These are phyloP conservation scores for Keqinozyma sinolaborantium DNA, from an alignment of 1,139 yeast genomes.

Conservation along the genomic window DNA sequence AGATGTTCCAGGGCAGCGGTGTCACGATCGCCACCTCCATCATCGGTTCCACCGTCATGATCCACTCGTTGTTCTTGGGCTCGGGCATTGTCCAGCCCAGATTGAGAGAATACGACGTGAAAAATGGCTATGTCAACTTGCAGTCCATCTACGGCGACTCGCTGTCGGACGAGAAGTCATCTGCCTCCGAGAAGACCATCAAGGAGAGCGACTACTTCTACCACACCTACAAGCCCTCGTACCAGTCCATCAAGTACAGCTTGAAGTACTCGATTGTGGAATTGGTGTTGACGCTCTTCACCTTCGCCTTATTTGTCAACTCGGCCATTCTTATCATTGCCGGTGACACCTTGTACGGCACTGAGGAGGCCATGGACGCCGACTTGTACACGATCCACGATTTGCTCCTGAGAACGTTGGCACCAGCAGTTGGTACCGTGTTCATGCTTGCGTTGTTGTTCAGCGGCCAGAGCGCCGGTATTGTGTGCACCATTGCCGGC, in stretches of 20 bases:
- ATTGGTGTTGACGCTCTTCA: constrained; percentile 59
- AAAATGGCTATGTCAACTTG: constrained; percentile 35
- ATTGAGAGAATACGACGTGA: constrained; percentile 56
- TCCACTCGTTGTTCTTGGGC: constrained; percentile 72
- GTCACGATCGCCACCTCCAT: constrained; percentile 73
- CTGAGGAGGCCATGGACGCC: constrained; percentile 66
- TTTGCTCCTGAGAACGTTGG: constrained; percentile 51
- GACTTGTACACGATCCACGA: constrained; percentile 70
- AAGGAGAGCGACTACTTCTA: constrained; percentile 17
- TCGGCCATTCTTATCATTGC: constrained; percentile 74
- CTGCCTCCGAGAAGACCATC: constrained; percentile 13
- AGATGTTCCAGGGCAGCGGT: constrained; percentile 61
- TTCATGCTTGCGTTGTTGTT: constrained; percentile 73
- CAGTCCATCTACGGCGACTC: constrained; percentile 12
- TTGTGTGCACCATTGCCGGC: constrained; percentile 79
- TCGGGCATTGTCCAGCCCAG: constrained; percentile 76
- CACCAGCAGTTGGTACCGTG: constrained; percentile 73
- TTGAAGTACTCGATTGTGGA: constrained; percentile 66
- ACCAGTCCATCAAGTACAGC: constrained; percentile 61
- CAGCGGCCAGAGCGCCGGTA: constrained; percentile 81
- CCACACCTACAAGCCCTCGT: constrained; percentile 57
- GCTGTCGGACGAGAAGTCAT: constrained; percentile 21
- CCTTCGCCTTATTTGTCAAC: constrained; percentile 77
- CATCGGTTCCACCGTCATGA: constrained; percentile 83
- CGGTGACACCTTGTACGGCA: constrained; percentile 66